These are phyloP conservation scores for Tetraselmis chui DNA, from an alignment of 139 green algal genomes.

Conservation along the genomic window DNA sequence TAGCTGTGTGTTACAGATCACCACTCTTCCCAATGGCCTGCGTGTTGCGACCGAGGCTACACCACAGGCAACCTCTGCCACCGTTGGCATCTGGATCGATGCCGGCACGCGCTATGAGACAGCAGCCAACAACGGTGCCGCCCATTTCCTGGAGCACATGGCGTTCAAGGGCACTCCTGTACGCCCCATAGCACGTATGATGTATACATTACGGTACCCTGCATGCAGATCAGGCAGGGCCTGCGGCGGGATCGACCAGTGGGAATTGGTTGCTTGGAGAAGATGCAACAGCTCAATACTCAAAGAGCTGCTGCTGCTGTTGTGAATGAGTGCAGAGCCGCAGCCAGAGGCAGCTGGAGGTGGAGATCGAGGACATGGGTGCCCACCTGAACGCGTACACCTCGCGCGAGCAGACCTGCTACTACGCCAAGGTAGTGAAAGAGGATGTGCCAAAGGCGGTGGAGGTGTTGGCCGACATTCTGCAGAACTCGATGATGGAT, in stretches of 20 bases:
- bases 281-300: too few relatives aligned
- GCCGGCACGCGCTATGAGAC: constrained; percentile 91
- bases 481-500: constrained; percentile 88
- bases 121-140: constrained; percentile 85
- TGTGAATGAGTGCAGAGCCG: constrained; percentile 58
- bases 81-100: constrained; percentile 97
- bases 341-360: constrained; percentile 77
- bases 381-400: constrained; percentile 98
- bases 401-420: constrained; percentile 90
- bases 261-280: too few relatives aligned
- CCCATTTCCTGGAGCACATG: constrained; percentile 99
- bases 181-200: too few relatives aligned
- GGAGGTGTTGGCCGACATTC: constrained; percentile 93
- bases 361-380: constrained; percentile 98
- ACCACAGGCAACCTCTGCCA: constrained; percentile 81
- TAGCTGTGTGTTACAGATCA: constrained; percentile 59
- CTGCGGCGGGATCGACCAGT: too few relatives aligned
- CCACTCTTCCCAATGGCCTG: constrained; percentile 84
- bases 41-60: constrained; percentile 84
- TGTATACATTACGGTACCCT: too few relatives aligned
- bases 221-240: too few relatives aligned
- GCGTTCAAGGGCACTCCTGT: constrained; percentile 97
- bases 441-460: constrained; percentile 83
- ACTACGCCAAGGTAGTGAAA: constrained; percentile 82
- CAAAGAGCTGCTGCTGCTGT: too few relatives aligned